Percentiles rank a stretch among this genome's conserved stretches.
Evolutionary conservation across 805 yeast genomes (phyloP).

Genomic region (Zygoascus tannicola): DNA sequence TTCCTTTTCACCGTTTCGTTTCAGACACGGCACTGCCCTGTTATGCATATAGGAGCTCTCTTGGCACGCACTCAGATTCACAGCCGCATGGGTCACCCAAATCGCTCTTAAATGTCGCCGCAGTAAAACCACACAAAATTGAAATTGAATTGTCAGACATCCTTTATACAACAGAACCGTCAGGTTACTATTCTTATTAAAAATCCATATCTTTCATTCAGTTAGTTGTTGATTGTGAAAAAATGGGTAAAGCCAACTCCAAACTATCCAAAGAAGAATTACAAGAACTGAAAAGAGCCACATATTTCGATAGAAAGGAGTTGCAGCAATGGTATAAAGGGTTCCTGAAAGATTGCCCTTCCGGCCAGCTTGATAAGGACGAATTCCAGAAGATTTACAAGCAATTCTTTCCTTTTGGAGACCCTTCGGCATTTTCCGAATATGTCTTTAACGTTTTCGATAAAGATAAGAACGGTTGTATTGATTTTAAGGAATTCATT

Average conservation of each 20-base stretch:
- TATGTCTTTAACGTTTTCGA: slow-evolving; percentile 87
- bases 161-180: too few relatives aligned
- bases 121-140: too few relatives aligned
- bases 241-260: slow-evolving; percentile 92
- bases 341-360: slow-evolving; percentile 85
- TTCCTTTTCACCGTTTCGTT: too few relatives aligned
- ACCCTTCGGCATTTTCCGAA: slow-evolving; percentile 83
- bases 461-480: slow-evolving; percentile 63
- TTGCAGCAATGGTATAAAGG: slow-evolving; percentile 99
- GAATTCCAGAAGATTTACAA: slow-evolving; percentile 89
- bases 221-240: too few relatives aligned
- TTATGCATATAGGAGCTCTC: too few relatives aligned
- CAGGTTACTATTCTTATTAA: too few relatives aligned
- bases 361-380: slow-evolving; percentile 74
- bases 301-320: slow-evolving; percentile 88
- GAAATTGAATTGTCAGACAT: too few relatives aligned
- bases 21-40: too few relatives aligned
- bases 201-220: too few relatives aligned
- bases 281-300: slow-evolving; percentile 67
- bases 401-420: slow-evolving; percentile 98
- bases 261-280: slow-evolving; percentile 87
- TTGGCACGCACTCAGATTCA: too few relatives aligned
- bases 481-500: slow-evolving; percentile 89
- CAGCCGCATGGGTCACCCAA: too few relatives aligned
- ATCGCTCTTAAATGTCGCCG: too few relatives aligned